A percentile compares a stretch with the other conserved stretches of the same genome.
phyloP scores from a whole-genome alignment of 2,329 filamentous ascomycete genomes.

The Penicillium sp. region DNA sequence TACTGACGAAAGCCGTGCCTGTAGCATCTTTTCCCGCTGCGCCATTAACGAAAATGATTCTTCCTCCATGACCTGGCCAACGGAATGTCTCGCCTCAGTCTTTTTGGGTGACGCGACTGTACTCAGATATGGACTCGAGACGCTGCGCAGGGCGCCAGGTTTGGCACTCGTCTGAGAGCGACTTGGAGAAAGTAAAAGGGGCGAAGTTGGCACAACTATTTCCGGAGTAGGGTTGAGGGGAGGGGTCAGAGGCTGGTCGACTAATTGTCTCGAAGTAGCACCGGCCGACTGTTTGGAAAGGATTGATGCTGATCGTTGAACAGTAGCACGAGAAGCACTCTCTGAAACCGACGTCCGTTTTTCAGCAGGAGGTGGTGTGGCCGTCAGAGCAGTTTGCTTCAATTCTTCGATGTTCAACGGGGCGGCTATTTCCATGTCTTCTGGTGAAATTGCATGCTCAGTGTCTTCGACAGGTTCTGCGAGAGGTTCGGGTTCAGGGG shows the following conservation, averaged over 20 bases:
- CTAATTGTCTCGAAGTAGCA: not conserved
- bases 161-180: not conserved
- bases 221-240: not conserved
- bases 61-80: slow-evolving; percentile 17
- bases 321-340: not conserved
- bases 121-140: slow-evolving; percentile 22
- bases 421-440: slow-evolving; percentile 49
- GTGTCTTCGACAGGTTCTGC: slow-evolving; percentile 25
- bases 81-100: not conserved
- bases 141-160: slow-evolving; percentile 14
- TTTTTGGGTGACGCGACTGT: slow-evolving; percentile 12
- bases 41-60: slow-evolving; percentile 48
- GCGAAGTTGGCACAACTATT: not conserved
- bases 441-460: not conserved
- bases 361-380: slow-evolving; percentile 40
- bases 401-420: slow-evolving; percentile 64
- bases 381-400: slow-evolving; percentile 58
- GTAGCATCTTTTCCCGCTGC: slow-evolving; percentile 52
- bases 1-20: slow-evolving; percentile 33
- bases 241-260: not conserved
- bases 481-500: slow-evolving; percentile 54
- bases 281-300: not conserved
- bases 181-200: not conserved
- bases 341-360: slow-evolving; percentile 11
- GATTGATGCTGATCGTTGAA: slow-evolving; percentile 7